These are phyloP conservation scores for Fomitopsis serialis DNA, from an alignment of 768 basidiomycete species.

Conservation along the genomic window DNA sequence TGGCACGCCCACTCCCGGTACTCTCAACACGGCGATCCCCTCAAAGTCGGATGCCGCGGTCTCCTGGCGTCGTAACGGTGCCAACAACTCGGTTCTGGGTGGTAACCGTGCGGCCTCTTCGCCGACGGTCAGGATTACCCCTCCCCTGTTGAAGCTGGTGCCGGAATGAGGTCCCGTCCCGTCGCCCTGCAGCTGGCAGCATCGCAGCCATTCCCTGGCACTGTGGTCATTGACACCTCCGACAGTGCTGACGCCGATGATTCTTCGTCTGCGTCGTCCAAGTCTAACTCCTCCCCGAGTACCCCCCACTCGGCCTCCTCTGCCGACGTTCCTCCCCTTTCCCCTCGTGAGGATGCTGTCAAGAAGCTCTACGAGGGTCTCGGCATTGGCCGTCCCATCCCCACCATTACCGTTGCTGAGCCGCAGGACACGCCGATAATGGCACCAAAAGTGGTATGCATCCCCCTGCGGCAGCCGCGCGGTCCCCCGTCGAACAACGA, in stretches of 20 bases:
- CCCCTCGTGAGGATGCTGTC: slow-evolving; percentile 80
- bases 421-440: slow-evolving; percentile 32
- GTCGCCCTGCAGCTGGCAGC: slow-evolving; percentile 46
- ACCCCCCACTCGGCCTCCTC: slow-evolving; percentile 72
- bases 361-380: slow-evolving; percentile 88
- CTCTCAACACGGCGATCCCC: slow-evolving; percentile 30
- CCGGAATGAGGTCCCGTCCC: slow-evolving; percentile 41
- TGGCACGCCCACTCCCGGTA: slow-evolving; percentile 45
- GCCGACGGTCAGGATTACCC: slow-evolving; percentile 58
- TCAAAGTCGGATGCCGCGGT: slow-evolving; percentile 78
- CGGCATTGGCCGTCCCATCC: slow-evolving; percentile 70
- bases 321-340: slow-evolving; percentile 47
- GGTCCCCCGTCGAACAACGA: slow-evolving; percentile 85
- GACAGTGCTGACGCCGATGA: slow-evolving; percentile 48
- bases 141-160: slow-evolving; percentile 58
- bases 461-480: slow-evolving; percentile 79
- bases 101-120: slow-evolving; percentile 54
- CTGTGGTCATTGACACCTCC: slow-evolving; percentile 50
- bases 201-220: slow-evolving; percentile 38
- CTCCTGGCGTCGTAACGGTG: slow-evolving; percentile 74
- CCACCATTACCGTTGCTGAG: slow-evolving; percentile 31
- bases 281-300: slow-evolving; percentile 58
- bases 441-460: slow-evolving; percentile 51
- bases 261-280: slow-evolving; percentile 51
- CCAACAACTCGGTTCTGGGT: slow-evolving; percentile 66